phyloP scores from a whole-genome alignment of 441 rosid genomes.

The Mallotus repandus region DNA sequence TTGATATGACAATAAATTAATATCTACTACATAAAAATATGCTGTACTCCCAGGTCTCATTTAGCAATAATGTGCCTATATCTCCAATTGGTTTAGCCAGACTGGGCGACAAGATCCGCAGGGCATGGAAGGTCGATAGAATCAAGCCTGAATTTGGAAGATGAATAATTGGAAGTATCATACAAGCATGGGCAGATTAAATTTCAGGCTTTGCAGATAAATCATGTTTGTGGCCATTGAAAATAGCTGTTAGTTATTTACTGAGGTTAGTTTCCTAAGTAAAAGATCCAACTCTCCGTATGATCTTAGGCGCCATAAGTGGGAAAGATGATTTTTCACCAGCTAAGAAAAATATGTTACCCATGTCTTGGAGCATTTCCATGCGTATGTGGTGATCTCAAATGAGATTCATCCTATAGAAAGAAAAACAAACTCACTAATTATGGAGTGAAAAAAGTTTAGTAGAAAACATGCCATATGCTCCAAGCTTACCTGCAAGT shows the following conservation, averaged over 20 bases:
- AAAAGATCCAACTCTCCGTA: neutral
- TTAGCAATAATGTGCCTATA: no score
- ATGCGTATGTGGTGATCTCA: slow-evolving; percentile 61
- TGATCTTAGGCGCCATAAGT: neutral
- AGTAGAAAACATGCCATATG: neutral
- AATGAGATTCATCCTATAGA: slow-evolving; percentile 56
- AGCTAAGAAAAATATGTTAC: slow-evolving; percentile 19
- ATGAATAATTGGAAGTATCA: neutral
- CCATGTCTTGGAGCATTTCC: slow-evolving; percentile 54
- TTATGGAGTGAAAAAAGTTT: neutral
- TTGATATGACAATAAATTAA: no score
- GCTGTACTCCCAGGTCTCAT: no score
- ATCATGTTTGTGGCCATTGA: neutral
- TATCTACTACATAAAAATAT: no score
- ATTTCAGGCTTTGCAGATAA: slow-evolving; percentile 1
- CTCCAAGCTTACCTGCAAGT: slow-evolving; percentile 52
- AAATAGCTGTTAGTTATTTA: neutral
- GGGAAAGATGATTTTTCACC: neutral
- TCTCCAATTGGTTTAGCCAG: no score
- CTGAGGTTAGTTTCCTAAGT: neutral
- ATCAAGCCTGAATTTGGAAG: neutral
- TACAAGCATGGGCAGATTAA: neutral
- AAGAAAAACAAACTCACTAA: slow-evolving; percentile 10
- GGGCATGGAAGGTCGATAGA: neutral
- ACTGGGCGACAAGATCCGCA: neutral